Base-by-base conservation (phyloP, 371 early-diverging fungal species). In the Mucor irregularis region DNA sequence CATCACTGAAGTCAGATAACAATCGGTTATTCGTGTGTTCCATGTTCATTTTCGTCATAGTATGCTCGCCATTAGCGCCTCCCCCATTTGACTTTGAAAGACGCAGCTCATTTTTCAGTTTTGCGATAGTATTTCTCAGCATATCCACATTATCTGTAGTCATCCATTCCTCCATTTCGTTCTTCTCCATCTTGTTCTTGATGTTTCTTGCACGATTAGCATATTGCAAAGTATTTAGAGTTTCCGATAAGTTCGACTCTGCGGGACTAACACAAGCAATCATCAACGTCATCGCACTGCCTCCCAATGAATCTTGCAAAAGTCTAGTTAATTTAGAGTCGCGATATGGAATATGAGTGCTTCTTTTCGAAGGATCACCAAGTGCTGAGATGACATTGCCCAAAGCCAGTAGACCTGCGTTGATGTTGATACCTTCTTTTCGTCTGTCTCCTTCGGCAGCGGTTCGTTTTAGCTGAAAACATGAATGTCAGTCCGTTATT, bases 381-480 rank as follows among this genome's bases (percentile, higher is more conserved):
- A 99, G 80, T 0, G 99, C 99, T 10, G 92, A 93, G 45, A 99
- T 99, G 5, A 99, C 99, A 69, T 99, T 99, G 58, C 99, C 99
- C 16, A 99, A 83, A 0, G 97, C 97, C 31, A 99, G 80, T 8
- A 99, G 85, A 6, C 99, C 99, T 11, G 91, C 89, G 72, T 99
- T 99, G 68, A 99, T 99, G 31, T 91, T 88, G 53, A 99, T 99
- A 40, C 97, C 96, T 74, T 99, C 99, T 72, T 93, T 94, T 38
- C 91, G 90, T 48, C 95, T 84, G 42, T 94, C 97, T 13, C 99
- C 99, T 45, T 88, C 90, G 2, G 98, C 96, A 31, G 91, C 83
- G 2, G 99, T 99, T 33, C 92, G 83, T 73, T 99, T 99, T 21
- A 99, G 69, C 77, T 85, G 26, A 30, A 28, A 35, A 38, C 33